Evolutionary conservation across 2,329 filamentous ascomycete species (phyloP), one percentile per base, ranked within the genome.

Genomic region (Penicillium sp.): DNA sequence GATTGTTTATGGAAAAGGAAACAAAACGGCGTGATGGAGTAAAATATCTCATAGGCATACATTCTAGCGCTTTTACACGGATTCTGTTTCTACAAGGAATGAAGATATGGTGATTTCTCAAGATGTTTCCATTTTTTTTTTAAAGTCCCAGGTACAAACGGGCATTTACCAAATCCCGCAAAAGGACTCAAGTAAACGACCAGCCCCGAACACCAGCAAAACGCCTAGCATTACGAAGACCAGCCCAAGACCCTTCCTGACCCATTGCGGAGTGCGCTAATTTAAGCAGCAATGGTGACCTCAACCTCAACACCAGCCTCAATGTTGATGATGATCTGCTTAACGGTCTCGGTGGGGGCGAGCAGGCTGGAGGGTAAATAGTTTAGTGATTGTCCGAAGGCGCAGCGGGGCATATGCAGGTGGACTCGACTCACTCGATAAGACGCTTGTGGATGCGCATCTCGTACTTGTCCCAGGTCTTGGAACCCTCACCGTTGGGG

Each of bases 371-470:
- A 52, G 20, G n/a, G 9, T 39, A 54, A 34, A 7, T 65, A 65
- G 63, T 46, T 29, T 48, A 26, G 32, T 24, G 7, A 32, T 36
- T 29, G 17, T 13, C 9, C 2, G 9, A 17, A 8, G 15, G 8
- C 34, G 30, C 33, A n/a, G n/a, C 18, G 12, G 29, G 13, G 24
- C 44, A 9, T 9, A 27, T 27, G 26, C 13, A 32, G 34, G 24
- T 23, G 39, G 48, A 42, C 45, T 33, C 37, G n/a, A 84, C 86
- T 70, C 76, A 90, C 86, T 96, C 92, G 75, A 97, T 97, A 74
- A 97, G 84, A 69, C 92, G 89, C 89, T 97, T 97, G 87, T 97
- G 91, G 78, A 97, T 96, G 82, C 93, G 89, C 91, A 99, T 95
- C 88, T 99, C 93, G 80, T 84, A 99, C 79, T 84, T 87, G 78